phyloP scores from a whole-genome alignment of 1,284 basidiomycete species.

The Austroboletus novae-zelandiae region DNA sequence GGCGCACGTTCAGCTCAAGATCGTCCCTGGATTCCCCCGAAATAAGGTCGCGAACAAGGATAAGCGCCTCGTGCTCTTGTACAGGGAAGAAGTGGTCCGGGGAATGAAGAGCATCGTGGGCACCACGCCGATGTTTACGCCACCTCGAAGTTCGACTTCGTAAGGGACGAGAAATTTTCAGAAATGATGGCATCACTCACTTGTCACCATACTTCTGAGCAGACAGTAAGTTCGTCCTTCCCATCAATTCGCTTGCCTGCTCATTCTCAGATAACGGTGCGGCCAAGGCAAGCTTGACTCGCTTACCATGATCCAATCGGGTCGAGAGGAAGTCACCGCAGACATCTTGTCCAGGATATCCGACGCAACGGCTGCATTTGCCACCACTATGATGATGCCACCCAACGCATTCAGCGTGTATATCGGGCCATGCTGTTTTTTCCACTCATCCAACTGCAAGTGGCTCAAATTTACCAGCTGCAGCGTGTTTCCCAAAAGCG shows the following conservation, averaged over 20 bases:
- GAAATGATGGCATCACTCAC: not conserved
- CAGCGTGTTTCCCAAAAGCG: conserved; percentile 6
- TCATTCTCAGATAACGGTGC: too few relatives aligned
- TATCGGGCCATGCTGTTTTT: conserved; percentile 8
- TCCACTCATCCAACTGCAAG: conserved; percentile 9
- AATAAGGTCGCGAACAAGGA: conserved; percentile 5
- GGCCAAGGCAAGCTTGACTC: not conserved
- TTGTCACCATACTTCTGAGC: conserved; percentile 9
- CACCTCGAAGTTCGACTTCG: not conserved
- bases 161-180: not conserved
- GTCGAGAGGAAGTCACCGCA: conserved; percentile 7
- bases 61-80: conserved; percentile 10
- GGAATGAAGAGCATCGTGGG: conserved; percentile 5
- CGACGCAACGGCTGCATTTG: conserved; percentile 8
- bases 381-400: conserved; percentile 7
- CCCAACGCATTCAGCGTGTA: conserved; percentile 7
- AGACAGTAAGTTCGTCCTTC: conserved; percentile 3
- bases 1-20: conserved; percentile 8
- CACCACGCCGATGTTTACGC: conserved; percentile 9
- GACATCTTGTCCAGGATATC: conserved; percentile 12
- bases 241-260: conserved; percentile 8
- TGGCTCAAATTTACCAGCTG: conserved; percentile 7
- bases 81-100: conserved; percentile 2
- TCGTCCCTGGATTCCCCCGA: conserved; percentile 3
- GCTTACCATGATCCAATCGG: conserved; percentile 13